Conservation (phyloP, 495 filamentous ascomycete species). For the Trichoderma virens region DNA sequence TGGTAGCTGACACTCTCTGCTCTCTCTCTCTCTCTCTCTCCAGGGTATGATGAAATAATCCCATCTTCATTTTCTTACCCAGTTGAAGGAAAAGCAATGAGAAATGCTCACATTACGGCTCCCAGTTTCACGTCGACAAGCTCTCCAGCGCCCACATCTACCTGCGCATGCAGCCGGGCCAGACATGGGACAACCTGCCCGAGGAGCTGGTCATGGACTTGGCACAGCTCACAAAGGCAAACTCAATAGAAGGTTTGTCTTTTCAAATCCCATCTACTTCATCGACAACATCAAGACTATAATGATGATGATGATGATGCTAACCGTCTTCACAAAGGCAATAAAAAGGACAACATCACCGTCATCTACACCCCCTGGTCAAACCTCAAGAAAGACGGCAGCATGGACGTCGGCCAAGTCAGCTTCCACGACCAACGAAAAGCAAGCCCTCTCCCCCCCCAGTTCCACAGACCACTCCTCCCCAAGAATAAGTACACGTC, state of each 20-base stretch:
- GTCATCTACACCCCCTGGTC: conserved; percentile 98
- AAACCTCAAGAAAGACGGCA: conserved; percentile 92
- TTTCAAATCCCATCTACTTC: background rate
- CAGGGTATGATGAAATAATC: background rate
- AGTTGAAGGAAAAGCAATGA: background rate
- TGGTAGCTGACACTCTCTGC: background rate
- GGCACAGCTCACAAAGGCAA: conserved; percentile 93
- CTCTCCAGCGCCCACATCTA: conserved; percentile 96
- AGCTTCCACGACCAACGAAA: conserved; percentile 85
- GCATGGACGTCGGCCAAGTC: conserved; percentile 92
- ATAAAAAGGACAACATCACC: conserved; percentile 97
- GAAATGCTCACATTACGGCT: conserved; percentile 13
- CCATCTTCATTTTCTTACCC: background rate
- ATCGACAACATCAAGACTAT: background rate
- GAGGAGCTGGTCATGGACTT: conserved; percentile 73
- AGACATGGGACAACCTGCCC: conserved; percentile 79
- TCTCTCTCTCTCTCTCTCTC: background rate
- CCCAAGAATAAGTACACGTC: too few relatives aligned
- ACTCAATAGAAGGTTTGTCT: conserved; percentile 85
- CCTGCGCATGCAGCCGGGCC: conserved; percentile 70
- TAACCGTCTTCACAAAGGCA: conserved; percentile 44
- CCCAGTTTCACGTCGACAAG: conserved; percentile 94
- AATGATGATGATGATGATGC: background rate
- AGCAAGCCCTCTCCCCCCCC: conserved; percentile 15
- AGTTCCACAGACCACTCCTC: too few relatives aligned